These are phyloP conservation scores for Alternaria atra DNA, from an alignment of 2,329 filamentous ascomycete species.

Conservation along the genomic window DNA sequence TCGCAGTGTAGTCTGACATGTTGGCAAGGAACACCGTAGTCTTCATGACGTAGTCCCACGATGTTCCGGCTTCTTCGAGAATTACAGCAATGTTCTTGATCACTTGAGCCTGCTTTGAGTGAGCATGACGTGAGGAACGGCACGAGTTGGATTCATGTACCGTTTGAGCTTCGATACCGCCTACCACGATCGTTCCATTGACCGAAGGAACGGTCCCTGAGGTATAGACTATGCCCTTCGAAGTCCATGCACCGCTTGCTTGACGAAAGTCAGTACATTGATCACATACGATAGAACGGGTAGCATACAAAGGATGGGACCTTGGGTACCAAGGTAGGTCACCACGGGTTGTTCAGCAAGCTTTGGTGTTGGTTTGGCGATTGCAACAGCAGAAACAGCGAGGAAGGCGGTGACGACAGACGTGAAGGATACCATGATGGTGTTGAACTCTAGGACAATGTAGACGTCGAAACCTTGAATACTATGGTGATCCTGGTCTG, in stretches of 20 bases:
- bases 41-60: conserved; percentile 47
- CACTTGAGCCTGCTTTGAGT: conserved; percentile 39
- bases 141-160: conserved; percentile 1
- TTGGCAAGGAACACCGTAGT: conserved; percentile 45
- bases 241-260: conserved; percentile 43
- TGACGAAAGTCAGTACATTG: neutral
- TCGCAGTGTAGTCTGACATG: conserved; percentile 45
- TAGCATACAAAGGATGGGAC: conserved; percentile 36
- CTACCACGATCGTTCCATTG: conserved; percentile 38
- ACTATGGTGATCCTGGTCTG: neutral
- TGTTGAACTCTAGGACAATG: neutral
- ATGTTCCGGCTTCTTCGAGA: conserved; percentile 44
- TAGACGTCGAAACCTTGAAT: neutral
- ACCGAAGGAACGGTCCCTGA: conserved; percentile 41
- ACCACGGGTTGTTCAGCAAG: conserved; percentile 36
- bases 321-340: conserved; percentile 45
- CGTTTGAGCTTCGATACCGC: conserved; percentile 39
- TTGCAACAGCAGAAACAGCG: conserved; percentile 21
- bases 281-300: too few relatives aligned
- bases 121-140: neutral
- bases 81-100: conserved; percentile 45
- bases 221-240: conserved; percentile 45
- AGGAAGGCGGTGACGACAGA: conserved; percentile 32
- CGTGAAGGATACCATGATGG: conserved; percentile 33
- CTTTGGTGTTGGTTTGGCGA: conserved; percentile 34